Evolutionary conservation across 208 protist species (phyloP), one percentile per base, ranked within the genome.

Genomic region (Leishmania aethiopica): DNA sequence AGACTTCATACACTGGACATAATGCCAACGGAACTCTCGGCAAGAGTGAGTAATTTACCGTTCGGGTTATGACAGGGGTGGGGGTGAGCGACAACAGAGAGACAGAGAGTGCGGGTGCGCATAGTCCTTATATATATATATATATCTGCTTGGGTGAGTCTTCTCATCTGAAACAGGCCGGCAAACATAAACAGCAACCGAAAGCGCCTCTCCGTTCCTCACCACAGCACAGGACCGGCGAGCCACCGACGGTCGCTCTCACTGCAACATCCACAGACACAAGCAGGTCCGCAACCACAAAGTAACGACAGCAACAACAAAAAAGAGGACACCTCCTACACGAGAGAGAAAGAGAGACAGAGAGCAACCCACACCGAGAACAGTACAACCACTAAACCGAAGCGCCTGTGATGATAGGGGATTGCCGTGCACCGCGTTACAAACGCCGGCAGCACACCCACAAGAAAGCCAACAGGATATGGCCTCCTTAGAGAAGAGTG

Each of bases 331-430:
- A 35, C 3, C 35, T 32, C 59, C 59, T 64, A 64, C 59, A 28
- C 11, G 28, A 64, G 28, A 64, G 22, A 32, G 57, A 25, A 45
- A 40, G 2, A 22, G 42, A 45, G n/a, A 67, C 17, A 19, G 4
- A 15, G 70, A 40, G 2, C 15, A 25, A 74, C 4, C 11, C 28
- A 74, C 45, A 22, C 40, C n/a, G 3, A 55, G 15, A 28, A 62
- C 17, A 77, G 32, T 13, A 62, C 6, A 35, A 11, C n/a, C 10
- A 71, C 15, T 35, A 25, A 59, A 59, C 25, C 45, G 10, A 32
- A 51, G 42, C 19, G 45, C 37, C 69, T 74, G 69, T 74, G 42
- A 74, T 22, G 37, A 74, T 74, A 19, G 25, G 69, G 69, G 42
- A 35, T 37, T 37, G n/a, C 35, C 17, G 15, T 69, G 15, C 32